These are phyloP conservation scores for Metschnikowia sp. DNA, from an alignment of 805 yeast species.

Conservation along the genomic window DNA sequence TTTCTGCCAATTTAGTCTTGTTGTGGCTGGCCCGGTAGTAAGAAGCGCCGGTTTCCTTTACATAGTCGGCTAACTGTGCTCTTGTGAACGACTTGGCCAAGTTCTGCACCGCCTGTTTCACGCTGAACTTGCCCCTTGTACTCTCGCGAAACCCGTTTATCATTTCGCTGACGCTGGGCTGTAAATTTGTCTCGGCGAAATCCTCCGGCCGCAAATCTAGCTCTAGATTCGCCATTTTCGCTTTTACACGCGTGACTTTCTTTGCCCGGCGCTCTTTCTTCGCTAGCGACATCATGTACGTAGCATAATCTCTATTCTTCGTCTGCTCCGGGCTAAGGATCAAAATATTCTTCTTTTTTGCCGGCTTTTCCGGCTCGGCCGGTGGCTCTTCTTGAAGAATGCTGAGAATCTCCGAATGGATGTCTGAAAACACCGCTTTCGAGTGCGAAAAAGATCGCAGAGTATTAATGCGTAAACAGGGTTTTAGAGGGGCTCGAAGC, in stretches of 20 bases:
- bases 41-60: slow-evolving; percentile 1
- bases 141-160: slow-evolving; percentile 6
- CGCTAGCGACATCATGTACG: slow-evolving; percentile 4
- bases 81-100: slow-evolving; percentile 14
- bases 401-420: slow-evolving; percentile 5
- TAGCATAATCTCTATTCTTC: slow-evolving; percentile 12
- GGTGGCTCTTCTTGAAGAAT: slow-evolving; percentile 4
- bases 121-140: neutral
- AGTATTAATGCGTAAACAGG: neutral
- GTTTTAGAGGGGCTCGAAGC: neutral
- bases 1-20: slow-evolving; percentile 20
- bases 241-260: neutral
- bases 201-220: neutral
- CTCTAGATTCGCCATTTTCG: neutral
- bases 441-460: slow-evolving; percentile 4
- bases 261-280: neutral
- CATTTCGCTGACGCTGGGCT: neutral
- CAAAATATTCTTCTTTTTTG: slow-evolving; percentile 11
- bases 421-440: neutral
- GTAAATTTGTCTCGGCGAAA: neutral
- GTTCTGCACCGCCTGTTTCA: slow-evolving; percentile 6
- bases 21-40: slow-evolving; percentile 4
- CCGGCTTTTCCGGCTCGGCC: neutral
- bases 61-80: slow-evolving; percentile 13
- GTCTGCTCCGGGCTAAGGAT: slow-evolving; percentile 17